Evolutionary conservation across 2,329 filamentous ascomycete species (phyloP), one percentile per base, ranked within the genome.

Genomic region (Arthrocladium fulminans): DNA sequence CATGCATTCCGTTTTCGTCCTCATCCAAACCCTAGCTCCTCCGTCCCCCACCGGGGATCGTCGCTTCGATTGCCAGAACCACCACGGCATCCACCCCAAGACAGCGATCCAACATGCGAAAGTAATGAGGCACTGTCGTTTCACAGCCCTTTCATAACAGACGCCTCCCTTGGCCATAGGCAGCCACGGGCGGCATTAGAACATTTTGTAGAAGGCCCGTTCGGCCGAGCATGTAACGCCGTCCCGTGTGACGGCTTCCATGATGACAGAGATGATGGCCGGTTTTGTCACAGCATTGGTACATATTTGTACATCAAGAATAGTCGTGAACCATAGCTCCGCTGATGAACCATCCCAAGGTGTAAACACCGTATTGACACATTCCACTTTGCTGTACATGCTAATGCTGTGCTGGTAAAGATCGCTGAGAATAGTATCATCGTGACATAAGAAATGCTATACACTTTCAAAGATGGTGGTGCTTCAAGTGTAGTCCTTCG

Each of bases 401-500:
- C 25, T 23, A 23, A 15, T 13, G n/a, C n/a, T 24, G n/a, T 27
- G 20, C 17, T 24, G 24, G 5, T 25, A n/a, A 15, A 35, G 12
- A 35, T 35, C 15, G 19, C 12, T 5, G 20, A 22, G 12, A 3
- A 9, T 23, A 30, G 8, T 6, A 7, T 15, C 32, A n/a, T 15
- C 22, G 8, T 25, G 19, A 25, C 19, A 25, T 15, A 42, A 8
- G 27, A 25, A 23, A 42, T 3, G 8, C 19, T 20, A 19, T 3
- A 7, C 15, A 6, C 32, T 35, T 7, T 35, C 17, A n/a, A 13
- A 23, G 7, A 23, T 24, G n/a, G 37, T 22, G 22, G 13, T 24
- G 17, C 39, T 32, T 48, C 45, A 41, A 10, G 37, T 41, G 38
- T 48, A 48, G 37, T 48, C 45, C 42, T 48, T 48, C 15, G 45